Percentiles rank a stretch among this genome's conserved stretches.
phyloP scores from a whole-genome alignment of 1,284 basidiomycete species.

The Lignosus rhinocerotis region DNA sequence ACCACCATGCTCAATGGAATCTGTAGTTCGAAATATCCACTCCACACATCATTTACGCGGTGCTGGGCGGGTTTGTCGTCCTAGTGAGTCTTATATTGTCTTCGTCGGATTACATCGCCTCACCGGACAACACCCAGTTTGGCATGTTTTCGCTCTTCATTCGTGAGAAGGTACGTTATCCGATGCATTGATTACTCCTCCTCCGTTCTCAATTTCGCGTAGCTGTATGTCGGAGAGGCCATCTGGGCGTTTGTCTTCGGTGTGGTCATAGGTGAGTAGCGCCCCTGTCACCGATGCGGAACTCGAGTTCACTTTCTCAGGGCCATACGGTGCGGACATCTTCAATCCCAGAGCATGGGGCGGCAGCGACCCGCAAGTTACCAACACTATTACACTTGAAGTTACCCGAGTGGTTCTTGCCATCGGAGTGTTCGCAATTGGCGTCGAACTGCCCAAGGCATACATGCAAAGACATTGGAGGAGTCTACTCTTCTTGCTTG shows the following conservation, averaged over 20 bases:
- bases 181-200: not conserved
- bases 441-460: conserved; percentile 92
- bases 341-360: conserved; percentile 90
- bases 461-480: conserved; percentile 93
- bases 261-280: conserved; percentile 75
- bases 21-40: conserved; percentile 66
- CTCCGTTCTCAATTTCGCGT: conserved; percentile 5
- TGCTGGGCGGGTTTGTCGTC: conserved; percentile 85
- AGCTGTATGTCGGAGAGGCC: conserved; percentile 95
- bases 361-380: conserved; percentile 47
- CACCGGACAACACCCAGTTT: conserved; percentile 53
- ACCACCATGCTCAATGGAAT: not conserved
- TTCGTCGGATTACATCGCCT: conserved; percentile 46
- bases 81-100: conserved; percentile 56
- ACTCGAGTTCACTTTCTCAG: conserved; percentile 37
- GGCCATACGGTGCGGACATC: conserved; percentile 83
- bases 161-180: conserved; percentile 72
- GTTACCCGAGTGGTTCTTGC: conserved; percentile 95
- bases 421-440: conserved; percentile 97
- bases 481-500: conserved; percentile 83
- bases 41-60: conserved; percentile 79
- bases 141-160: conserved; percentile 94
- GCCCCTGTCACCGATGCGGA: not conserved
- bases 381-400: conserved; percentile 82
- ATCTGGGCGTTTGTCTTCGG: conserved; percentile 95